These are phyloP conservation scores for Hibiscus mutabilis DNA, from an alignment of 345 rosid genomes.

Conservation along the genomic window DNA sequence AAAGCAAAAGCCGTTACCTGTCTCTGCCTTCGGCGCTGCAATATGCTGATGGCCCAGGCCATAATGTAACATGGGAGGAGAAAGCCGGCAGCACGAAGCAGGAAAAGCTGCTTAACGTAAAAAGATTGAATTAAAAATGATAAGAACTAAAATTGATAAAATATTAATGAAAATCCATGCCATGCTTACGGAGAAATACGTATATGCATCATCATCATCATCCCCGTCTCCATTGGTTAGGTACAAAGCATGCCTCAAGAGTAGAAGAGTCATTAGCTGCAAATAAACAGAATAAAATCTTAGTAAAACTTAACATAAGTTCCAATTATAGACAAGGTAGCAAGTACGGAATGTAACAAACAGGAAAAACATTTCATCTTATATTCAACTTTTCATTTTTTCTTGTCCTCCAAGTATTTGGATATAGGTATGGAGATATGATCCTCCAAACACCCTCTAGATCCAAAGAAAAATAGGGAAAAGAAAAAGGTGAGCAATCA, in stretches of 20 bases:
- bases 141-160: background rate
- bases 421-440: too few relatives aligned
- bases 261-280: constrained; percentile 92
- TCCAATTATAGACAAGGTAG: background rate
- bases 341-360: background rate
- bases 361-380: too few relatives aligned
- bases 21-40: constrained; percentile 91
- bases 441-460: too few relatives aligned
- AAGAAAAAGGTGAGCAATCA: too few relatives aligned
- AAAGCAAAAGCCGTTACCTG: constrained; percentile 38
- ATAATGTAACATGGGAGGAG: constrained; percentile 95
- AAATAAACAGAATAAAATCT: constrained; percentile 7
- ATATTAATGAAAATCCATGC: background rate
- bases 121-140: constrained; percentile 10
- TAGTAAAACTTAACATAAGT: background rate
- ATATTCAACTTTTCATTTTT: too few relatives aligned
- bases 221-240: constrained; percentile 65
- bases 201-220: constrained; percentile 72
- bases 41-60: constrained; percentile 96
- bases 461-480: too few relatives aligned
- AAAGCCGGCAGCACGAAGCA: constrained; percentile 90
- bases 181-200: constrained; percentile 73
- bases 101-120: constrained; percentile 55
- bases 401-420: too few relatives aligned
- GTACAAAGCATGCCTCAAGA: constrained; percentile 80